Percentiles rank a stretch among this genome's conserved stretches.
Evolutionary conservation across 2,329 filamentous ascomycete species (phyloP).

Genomic region (Passalora sequoiae): DNA sequence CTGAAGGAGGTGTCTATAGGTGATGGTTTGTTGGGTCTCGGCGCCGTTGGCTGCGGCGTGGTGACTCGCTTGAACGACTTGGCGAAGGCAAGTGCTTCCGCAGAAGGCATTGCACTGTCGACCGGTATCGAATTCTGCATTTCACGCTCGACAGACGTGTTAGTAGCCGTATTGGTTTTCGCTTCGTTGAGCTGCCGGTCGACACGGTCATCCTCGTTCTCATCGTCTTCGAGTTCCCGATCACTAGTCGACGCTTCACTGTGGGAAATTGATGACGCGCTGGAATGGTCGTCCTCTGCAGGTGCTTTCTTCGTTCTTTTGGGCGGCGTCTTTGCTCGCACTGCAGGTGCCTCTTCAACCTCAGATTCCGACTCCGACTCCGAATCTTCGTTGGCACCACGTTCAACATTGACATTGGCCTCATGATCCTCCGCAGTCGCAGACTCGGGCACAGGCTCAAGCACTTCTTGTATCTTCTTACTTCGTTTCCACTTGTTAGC

Average conservation of each 20-base stretch:
- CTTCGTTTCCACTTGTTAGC: constrained; percentile 29
- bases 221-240: constrained; percentile 10
- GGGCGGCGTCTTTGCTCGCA: constrained; percentile 9
- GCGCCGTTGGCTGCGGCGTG: constrained; percentile 39
- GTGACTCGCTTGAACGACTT: constrained; percentile 64
- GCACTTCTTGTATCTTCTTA: constrained; percentile 11
- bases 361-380: not conserved
- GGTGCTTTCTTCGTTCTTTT: constrained; percentile 2
- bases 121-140: constrained; percentile 10
- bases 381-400: not conserved
- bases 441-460: constrained; percentile 1
- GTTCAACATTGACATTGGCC: constrained; percentile 4
- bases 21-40: constrained; percentile 35
- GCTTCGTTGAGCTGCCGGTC: constrained; percentile 18
- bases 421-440: constrained; percentile 4
- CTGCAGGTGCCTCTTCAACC: constrained; percentile 11
- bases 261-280: not conserved
- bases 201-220: constrained; percentile 10
- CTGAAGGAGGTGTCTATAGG: constrained; percentile 61
- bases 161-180: constrained; percentile 17
- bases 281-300: constrained; percentile 6
- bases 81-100: constrained; percentile 5
- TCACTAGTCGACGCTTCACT: not conserved
- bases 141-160: constrained; percentile 11
- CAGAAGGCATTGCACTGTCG: not conserved